These are phyloP conservation scores for Oryza glaberrima DNA, from an alignment of 176 grass and related monocot species.

Conservation along the genomic window DNA sequence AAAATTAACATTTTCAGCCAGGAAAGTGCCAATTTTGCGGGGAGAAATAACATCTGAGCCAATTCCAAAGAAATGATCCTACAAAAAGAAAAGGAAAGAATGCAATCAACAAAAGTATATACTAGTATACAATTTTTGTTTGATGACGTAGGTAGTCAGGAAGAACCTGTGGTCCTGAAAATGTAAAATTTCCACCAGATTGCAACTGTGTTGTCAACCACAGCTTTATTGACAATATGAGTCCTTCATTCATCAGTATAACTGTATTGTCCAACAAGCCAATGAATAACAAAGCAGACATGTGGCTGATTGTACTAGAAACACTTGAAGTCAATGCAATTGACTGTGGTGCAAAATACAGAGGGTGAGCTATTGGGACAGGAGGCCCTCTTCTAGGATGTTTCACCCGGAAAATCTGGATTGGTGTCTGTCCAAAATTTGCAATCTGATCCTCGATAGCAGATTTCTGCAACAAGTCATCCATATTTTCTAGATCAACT, in stretches of 20 bases:
- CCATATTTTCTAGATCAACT: slow-evolving; percentile 99
- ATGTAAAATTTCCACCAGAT: slow-evolving; percentile 91
- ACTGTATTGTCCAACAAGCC: slow-evolving; percentile 71
- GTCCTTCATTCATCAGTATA: slow-evolving; percentile 69
- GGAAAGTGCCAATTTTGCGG: slow-evolving; percentile 78
- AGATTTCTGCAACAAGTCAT: slow-evolving; percentile 93
- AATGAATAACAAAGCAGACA: slow-evolving; percentile 75
- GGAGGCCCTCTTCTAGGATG: slow-evolving; percentile 97
- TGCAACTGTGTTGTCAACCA: slow-evolving; percentile 91
- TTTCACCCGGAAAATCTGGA: slow-evolving; percentile 94
- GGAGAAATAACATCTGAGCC: slow-evolving; percentile 91
- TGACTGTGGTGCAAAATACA: slow-evolving; percentile 95
- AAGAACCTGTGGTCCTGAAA: slow-evolving; percentile 91
- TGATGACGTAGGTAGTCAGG: neutral
- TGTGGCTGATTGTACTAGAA: slow-evolving; percentile 52
- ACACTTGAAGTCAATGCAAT: slow-evolving; percentile 77
- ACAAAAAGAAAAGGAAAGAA: slow-evolving; percentile 34
- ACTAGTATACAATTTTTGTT: neutral
- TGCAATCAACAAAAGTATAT: slow-evolving; percentile 24
- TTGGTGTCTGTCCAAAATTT: slow-evolving; percentile 98
- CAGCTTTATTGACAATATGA: slow-evolving; percentile 77
- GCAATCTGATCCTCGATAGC: slow-evolving; percentile 99
- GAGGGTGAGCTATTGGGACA: slow-evolving; percentile 86
- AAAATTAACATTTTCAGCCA: slow-evolving; percentile 95
- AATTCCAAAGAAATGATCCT: slow-evolving; percentile 97